Percentiles rank a stretch among this genome's conserved stretches.
These are phyloP conservation scores for Heliosperma pusillum DNA, from an alignment of 148 eudicot species.

Conservation along the genomic window DNA sequence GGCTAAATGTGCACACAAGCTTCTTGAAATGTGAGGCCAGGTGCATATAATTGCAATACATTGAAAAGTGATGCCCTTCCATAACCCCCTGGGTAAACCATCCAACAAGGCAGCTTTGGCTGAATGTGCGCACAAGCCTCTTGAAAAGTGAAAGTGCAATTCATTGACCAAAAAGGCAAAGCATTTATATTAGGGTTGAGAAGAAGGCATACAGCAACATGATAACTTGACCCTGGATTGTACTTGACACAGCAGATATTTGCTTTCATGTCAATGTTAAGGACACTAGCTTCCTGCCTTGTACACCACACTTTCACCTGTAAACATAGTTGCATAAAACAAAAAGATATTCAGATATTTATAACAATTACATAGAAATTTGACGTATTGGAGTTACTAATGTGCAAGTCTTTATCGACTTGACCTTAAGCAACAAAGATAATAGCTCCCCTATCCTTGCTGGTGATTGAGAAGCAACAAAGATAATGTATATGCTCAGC, in stretches of 20 bases:
- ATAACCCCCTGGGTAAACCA: too few relatives aligned
- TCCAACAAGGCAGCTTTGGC: too few relatives aligned
- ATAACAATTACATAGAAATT: background rate
- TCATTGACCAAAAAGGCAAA: background rate
- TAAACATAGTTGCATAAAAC: conserved; percentile 10
- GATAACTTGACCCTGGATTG: conserved; percentile 65
- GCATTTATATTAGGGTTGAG: background rate
- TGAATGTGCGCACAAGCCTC: background rate
- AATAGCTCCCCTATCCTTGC: too few relatives aligned
- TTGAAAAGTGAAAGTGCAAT: background rate
- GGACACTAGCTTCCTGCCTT: conserved; percentile 67
- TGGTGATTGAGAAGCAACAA: too few relatives aligned
- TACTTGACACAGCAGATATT: conserved; percentile 79
- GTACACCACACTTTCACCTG: conserved; percentile 85
- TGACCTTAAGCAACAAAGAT: background rate
- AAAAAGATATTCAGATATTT: background rate
- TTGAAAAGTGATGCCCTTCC: too few relatives aligned
- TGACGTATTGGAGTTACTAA: background rate
- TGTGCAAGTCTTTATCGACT: background rate
- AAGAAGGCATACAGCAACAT: conserved; percentile 51
- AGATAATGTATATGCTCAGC: background rate
- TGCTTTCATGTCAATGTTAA: conserved; percentile 78
- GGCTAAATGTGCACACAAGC: background rate
- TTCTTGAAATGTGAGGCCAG: background rate
- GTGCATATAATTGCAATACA: too few relatives aligned